Base-by-base conservation (phyloP, 75 land plant genomes). In the Picea glauca region DNA sequence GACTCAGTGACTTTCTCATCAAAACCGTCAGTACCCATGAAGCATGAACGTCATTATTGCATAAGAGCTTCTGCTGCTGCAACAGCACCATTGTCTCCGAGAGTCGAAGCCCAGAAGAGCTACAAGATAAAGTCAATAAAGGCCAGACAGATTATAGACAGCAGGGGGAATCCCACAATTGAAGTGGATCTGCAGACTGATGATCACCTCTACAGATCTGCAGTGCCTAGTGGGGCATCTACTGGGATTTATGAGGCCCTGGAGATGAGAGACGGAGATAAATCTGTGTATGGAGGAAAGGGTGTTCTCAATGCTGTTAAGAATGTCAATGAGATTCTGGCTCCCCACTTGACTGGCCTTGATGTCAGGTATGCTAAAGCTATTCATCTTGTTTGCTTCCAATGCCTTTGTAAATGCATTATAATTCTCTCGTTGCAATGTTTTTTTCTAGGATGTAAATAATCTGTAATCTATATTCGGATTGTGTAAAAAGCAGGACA, bases 141-240 rank as follows among this genome's bases (percentile, higher is more conserved):
- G 85, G 99, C 94, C 1, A 80, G 93, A 31, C 97, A 94, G 91
- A 96, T 96, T 91, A 88, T 92, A 76, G 99, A 96, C 85, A 92
- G 94, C 86, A 93, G 99, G 65, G 99, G 99, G 13, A 96, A 96
- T 80, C 99, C 99, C 32, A 96, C 99, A 18, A 93, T 96, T 50
- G 99, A 96, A 87, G 99, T 96, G 58, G 99, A 96, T 85, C 83
- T 96, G 60, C 83, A 80, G 58, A 88, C 98, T 30, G 94, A 83
- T 43, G 79, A 77, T 58, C 38, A 57, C 12, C 68, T 91, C 32
- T 94, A 85, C 79, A 82, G 99, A 60, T 90, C 99, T 0, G 94
- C 97, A 1, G 99, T 96, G 3, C 97, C 99, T 15, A 96, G 99
- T 62, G 99, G 99, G 13, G 97, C 99, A 30, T 92, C 97, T 30